Base-by-base conservation (phyloP, 345 rosid genomes). In the Melastoma malabathricum region DNA sequence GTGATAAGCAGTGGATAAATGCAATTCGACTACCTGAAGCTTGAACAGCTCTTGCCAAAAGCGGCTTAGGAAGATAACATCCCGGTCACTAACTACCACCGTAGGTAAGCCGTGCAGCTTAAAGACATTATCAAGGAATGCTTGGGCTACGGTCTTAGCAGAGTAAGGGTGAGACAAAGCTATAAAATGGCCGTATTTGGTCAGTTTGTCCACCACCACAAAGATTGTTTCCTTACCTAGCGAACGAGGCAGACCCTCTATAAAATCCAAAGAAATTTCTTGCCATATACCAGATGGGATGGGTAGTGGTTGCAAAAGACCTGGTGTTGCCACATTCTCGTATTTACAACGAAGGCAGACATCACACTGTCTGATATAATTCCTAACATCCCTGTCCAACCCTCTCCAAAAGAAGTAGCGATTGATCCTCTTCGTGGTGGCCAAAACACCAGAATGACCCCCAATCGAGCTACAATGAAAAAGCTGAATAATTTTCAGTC, bases 261-360 rank as follows among this genome's bases (percentile, higher is more conserved):
- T 51, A 13, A 59, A 59, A 10, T 60, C 58, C 64, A 53, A 48
- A 0, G 55, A 47, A 31, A 47, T 58, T 13, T 29, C 46, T 1
- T 5, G 1, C 54, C 54, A 58, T 14, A 22, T 14, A 1, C 2
- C 5, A 13, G 3, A 12, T 0, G 47, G 58, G 0, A 60, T 60
- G 1, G 34, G 44, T 0, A 55, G 22, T 0, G 66, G 59, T n/a
- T 29, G 18, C 1, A 48, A 38, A 3, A 41, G 54, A 0, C 49
- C 50, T 1, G 52, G 51, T 0, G 38, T 3, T 0, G 44, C 44
- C 8, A 25, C 27, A 3, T 4, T 23, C 13, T 62, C 60, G n/a
- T 3, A 8, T 16, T 62, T 62, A 39, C 43, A 18, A 3, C 29
- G 10, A 15, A 47, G 60, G 20, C 60, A 55, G 2, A 39, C 43